Evolutionary conservation across 345 rosid species (phyloP), one percentile per base, ranked within the genome.

Genomic region (Arabidopsis suecica): DNA sequence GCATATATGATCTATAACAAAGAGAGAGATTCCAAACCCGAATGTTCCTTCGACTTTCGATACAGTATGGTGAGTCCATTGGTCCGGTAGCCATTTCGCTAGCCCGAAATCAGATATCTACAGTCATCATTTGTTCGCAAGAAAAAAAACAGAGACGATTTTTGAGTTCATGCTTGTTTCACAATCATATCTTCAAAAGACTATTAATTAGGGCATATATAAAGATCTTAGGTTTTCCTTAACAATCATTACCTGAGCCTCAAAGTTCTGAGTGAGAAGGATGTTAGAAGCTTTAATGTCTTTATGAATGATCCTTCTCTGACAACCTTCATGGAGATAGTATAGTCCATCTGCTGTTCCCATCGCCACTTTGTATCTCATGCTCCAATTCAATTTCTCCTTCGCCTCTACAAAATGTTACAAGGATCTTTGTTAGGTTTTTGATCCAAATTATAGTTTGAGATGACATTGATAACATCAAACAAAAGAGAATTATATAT

Each of bases 21-120:
- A 54, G 53, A 55, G 37, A 65, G 51, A 59, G 56, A 61, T 23
- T 49, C 74, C 86, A 40, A 75, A 94, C 97, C 98, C 98, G 61
- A 94, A 91, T 78, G 98, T 94, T 84, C 97, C 97, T 87, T 94
- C 96, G 11, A 94, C 76, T 80, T 88, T 85, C 0, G 88, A 85
- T 64, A 90, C 91, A 0, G 81, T 84, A 76, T 94, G 98, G 72
- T 90, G 98, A 73, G 93, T 87, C 95, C 96, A 89, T 34, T 94
- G 87, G 78, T 91, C 96, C 1, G 97, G 97, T 62, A 94, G 77
- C 97, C 98, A 94, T 82, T 87, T 94, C 7, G 98, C 86, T n/a
- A 94, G 90, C 54, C 97, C 98, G 6, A 94, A 91, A 86, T 94
- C 98, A 67, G 98, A 90, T 78, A 94, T 91, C 98, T 91, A 82